phyloP scores from a whole-genome alignment of 2,329 filamentous ascomycete genomes.

The Neofusicoccum parvum region DNA sequence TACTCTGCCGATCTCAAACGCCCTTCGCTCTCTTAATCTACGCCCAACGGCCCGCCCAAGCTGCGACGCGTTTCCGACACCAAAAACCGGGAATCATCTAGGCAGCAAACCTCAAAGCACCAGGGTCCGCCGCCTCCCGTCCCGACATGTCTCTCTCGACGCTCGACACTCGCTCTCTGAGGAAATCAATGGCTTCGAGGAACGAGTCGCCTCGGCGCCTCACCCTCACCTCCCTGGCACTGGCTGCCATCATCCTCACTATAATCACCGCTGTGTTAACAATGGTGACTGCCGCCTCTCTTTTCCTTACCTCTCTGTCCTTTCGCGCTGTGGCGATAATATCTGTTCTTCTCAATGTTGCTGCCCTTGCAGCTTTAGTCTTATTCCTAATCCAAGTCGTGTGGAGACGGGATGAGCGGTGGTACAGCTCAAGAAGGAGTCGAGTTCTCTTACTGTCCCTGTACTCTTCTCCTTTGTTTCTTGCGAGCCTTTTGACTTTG shows the following conservation, averaged over 20 bases:
- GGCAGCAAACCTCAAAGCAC: background rate
- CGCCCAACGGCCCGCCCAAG: constrained; percentile 3
- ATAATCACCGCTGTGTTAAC: constrained; percentile 38
- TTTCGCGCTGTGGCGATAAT: constrained; percentile 33
- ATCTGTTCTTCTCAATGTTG: constrained; percentile 34
- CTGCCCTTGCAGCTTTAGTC: constrained; percentile 27
- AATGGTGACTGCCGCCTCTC: constrained; percentile 39
- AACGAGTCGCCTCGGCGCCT: constrained; percentile 1
- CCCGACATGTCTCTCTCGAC: constrained; percentile 14
- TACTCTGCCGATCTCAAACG: background rate
- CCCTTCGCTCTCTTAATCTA: background rate
- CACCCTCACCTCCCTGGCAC: constrained; percentile 29
- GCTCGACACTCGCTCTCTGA: constrained; percentile 18
- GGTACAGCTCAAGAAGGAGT: constrained; percentile 19
- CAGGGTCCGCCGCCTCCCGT: background rate
- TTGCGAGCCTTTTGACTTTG: constrained; percentile 22
- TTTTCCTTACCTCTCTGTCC: constrained; percentile 30
- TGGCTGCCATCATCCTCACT: constrained; percentile 35
- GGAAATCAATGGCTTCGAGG: constrained; percentile 4
- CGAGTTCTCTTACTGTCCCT: constrained; percentile 27
- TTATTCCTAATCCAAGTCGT: constrained; percentile 27
- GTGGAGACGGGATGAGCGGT: constrained; percentile 24
- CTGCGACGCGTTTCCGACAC: constrained; percentile 5
- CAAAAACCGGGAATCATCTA: background rate
- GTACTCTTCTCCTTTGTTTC: constrained; percentile 30